phyloP scores from a whole-genome alignment of 306 rosid species.

The Cajanus cajan region DNA sequence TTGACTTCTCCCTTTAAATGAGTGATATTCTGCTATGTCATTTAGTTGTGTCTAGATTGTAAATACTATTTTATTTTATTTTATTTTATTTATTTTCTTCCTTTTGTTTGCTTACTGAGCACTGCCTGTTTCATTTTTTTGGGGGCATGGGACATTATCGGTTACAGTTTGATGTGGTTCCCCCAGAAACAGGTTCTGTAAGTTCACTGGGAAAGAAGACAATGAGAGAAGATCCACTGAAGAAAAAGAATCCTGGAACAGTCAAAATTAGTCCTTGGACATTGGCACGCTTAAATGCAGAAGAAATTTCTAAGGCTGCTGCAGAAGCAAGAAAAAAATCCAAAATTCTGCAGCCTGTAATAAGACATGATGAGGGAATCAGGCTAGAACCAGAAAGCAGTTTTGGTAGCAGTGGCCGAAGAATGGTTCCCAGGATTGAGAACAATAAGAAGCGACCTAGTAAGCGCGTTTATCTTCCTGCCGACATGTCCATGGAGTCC shows the following conservation, averaged over 20 bases:
- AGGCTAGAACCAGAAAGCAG: slow-evolving; percentile 51
- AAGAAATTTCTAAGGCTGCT: slow-evolving; percentile 88
- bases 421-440: slow-evolving; percentile 57
- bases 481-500: slow-evolving; percentile 64
- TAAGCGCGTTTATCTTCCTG: slow-evolving; percentile 70
- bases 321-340: slow-evolving; percentile 94
- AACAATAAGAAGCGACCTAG: slow-evolving; percentile 55
- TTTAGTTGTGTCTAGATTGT: neutral
- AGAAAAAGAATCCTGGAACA: slow-evolving; percentile 69
- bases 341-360: slow-evolving; percentile 81
- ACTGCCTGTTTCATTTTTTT: neutral
- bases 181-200: slow-evolving; percentile 85
- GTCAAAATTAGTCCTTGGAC: slow-evolving; percentile 97
- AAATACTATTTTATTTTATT: neutral
- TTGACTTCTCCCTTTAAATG: neutral
- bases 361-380: slow-evolving; percentile 47
- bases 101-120: slow-evolving; percentile 14
- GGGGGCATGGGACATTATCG: neutral
- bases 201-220: slow-evolving; percentile 72
- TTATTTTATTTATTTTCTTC: neutral
- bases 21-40: neutral
- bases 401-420: slow-evolving; percentile 64
- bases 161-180: slow-evolving; percentile 79
- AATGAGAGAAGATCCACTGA: slow-evolving; percentile 50
- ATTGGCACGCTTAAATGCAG: slow-evolving; percentile 85